Base-by-base conservation (phyloP, 1,284 basidiomycete species). In the Pholiota adiposa region DNA sequence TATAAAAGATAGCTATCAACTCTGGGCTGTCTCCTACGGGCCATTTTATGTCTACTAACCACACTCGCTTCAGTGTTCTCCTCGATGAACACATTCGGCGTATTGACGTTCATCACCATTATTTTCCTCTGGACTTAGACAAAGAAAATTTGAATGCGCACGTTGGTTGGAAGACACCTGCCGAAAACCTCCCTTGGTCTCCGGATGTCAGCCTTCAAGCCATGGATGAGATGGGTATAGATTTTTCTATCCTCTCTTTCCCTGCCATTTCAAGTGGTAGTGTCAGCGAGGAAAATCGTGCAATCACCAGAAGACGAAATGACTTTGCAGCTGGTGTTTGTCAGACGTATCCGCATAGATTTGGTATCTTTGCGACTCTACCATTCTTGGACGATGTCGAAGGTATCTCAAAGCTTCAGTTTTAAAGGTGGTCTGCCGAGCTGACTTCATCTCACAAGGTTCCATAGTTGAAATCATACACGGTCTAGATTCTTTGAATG, bases 91-190 rank as follows among this genome's bases (percentile, higher is more conserved):
- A 58, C 21, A 69, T 71, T 65, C 66, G 62, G 48, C 79, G 82
- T 59, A 82, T 91, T 65, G 89, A 91, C 68, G 72, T 90, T 11
- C 89, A 91, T 66, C 89, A 91, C 71, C 89, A 92, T 67, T 83
- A 84, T 68, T 89, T 91, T 66, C 80, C 86, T 4, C 67, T 77
- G 12, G 73, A 77, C 46, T 70, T 83, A 44, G 62, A 79, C 60
- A 85, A 86, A 65, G 70, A 64, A 43, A 76, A 77, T 41, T 69
- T 71, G 43, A 84, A 83, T 59, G 60, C 69, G 12, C 66, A 75
- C 12, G 68, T 85, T 18, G 88, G 88, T 18, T 91, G 84, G 82
- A 75, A 73, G 50, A 84, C 85, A 0, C 87, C 89, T 2, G 62
- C 74, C 36, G 87, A 81, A 63, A 86, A 86, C 67, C 70, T 89